Percentiles rank a stretch among this genome's conserved stretches.
Conservation (phyloP, 2,329 filamentous ascomycete genomes). For the Verticillium longisporum region DNA sequence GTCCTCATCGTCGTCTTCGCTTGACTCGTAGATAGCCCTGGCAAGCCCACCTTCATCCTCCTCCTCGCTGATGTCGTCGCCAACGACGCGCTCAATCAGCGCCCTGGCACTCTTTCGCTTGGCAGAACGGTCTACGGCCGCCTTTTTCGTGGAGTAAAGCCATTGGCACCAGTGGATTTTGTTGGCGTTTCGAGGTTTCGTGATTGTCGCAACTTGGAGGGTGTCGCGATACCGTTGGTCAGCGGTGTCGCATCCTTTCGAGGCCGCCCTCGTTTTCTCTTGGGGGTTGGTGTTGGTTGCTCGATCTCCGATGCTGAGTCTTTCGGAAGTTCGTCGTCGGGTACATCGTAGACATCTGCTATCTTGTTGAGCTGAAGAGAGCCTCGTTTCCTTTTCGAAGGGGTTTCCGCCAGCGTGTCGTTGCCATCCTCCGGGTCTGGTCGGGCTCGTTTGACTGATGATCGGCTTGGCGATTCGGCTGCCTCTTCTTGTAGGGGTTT, state of each 20-base stretch:
- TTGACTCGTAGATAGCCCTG: conserved; percentile 58
- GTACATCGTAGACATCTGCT: conserved; percentile 19
- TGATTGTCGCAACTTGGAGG: conserved; percentile 24
- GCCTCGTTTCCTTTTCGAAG: conserved; percentile 23
- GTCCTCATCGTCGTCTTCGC: conserved; percentile 42
- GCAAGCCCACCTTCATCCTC: conserved; percentile 65
- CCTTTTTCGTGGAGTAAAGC: conserved; percentile 56
- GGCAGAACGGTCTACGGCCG: conserved; percentile 77
- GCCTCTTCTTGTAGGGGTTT: neutral
- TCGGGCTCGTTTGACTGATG: conserved; percentile 13
- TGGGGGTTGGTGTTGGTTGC: conserved; percentile 21
- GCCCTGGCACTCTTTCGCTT: conserved; percentile 75
- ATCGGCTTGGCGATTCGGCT: conserved; percentile 1
- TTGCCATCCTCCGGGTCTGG: conserved; percentile 19
- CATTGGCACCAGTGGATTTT: conserved; percentile 23
- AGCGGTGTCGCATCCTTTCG: conserved; percentile 18
- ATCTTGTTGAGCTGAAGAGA: conserved; percentile 7
- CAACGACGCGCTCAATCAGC: conserved; percentile 65
- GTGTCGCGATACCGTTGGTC: conserved; percentile 25
- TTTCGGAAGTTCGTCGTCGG: conserved; percentile 4
- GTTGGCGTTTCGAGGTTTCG: conserved; percentile 30
- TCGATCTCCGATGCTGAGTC: conserved; percentile 2
- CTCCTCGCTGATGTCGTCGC: conserved; percentile 60
- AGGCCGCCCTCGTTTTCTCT: conserved; percentile 25
- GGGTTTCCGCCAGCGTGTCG: conserved; percentile 10